Base-by-base conservation (phyloP, 1,139 yeast species). In the Lodderomyces elongisporus region DNA sequence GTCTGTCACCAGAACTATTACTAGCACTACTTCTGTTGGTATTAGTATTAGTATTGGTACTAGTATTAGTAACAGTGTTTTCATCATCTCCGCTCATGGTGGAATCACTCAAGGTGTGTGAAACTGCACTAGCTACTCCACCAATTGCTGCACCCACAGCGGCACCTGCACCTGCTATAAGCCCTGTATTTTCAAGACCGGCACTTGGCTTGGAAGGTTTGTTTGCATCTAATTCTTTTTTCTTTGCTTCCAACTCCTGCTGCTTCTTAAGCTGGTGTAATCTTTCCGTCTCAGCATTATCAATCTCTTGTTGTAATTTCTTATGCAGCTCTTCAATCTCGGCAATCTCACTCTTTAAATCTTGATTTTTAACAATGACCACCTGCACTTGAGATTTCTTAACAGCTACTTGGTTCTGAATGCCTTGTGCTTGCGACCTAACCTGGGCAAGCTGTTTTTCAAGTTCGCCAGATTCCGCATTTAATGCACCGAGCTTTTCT, bases 351-450 rank as follows among this genome's bases (percentile, higher is more conserved):
- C 43, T 42, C 43, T 57, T 59, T 35, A 66, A 52, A 32, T 66
- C 72, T 41, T 68, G 74, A 28, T 76, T 68, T 48, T 81, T 83
- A 14, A 75, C 65, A 39, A 78, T 66, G 23, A 72, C 67, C 4
- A 81, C 76, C 31, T 75, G 79, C 35, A 79, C 69, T 53, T 87
- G 95, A 24, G 83, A 79, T 35, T 76, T 70, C 46, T 76, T 74
- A 17, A 85, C 85, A 25, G 81, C 70, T 14, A 73, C 67, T 47
- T 82, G 66, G 36, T 84, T 83, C 36, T 69, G 63, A 31, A 83
- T 75, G 48, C 77, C 79, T 43, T 70, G 75, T 6, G 13, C 20
- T 38, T 79, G 85, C 33, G 59, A 60, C 30, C 70, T 60, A 28
- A 73, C 66, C 26, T 66, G 58, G 28, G 70, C 78, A 26, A 79